phyloP scores from a whole-genome alignment of 164 flowering plant genomes.

The Vitis riparia region DNA sequence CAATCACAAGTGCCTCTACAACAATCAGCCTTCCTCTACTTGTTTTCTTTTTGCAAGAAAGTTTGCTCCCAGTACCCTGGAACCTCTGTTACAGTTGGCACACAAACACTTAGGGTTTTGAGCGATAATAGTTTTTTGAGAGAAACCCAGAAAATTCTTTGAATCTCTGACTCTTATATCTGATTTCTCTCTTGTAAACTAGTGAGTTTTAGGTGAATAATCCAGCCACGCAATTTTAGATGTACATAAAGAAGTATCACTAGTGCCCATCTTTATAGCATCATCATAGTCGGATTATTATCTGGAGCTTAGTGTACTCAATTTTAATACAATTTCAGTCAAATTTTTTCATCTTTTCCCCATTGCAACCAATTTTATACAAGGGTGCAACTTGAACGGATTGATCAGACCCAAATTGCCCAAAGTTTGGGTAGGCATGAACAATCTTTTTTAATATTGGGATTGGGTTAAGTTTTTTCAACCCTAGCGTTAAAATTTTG shows the following conservation, averaged over 20 bases:
- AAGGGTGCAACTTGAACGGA: too few relatives aligned
- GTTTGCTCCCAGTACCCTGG: conserved; percentile 46
- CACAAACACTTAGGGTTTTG: conserved; percentile 26
- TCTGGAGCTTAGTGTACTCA: too few relatives aligned
- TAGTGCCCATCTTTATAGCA: background rate
- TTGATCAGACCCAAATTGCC: too few relatives aligned
- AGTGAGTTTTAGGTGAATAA: background rate
- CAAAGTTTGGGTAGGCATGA: too few relatives aligned
- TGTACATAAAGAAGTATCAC: background rate
- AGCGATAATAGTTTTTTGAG: background rate
- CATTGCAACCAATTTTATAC: too few relatives aligned
- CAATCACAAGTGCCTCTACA: conserved; percentile 28
- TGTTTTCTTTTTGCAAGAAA: conserved; percentile 51
- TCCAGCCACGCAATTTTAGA: background rate
- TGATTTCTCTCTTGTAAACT: background rate
- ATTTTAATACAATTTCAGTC: too few relatives aligned
- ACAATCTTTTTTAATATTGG: too few relatives aligned
- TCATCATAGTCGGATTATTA: too few relatives aligned
- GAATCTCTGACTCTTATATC: background rate
- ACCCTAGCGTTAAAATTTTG: too few relatives aligned
- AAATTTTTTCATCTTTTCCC: too few relatives aligned
- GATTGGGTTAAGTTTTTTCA: too few relatives aligned
- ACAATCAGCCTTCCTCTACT: conserved; percentile 16
- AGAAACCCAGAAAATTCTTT: too few relatives aligned
- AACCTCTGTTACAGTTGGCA: conserved; percentile 29